Conservation (phyloP, 768 basidiomycete genomes). For the Tulasnella sp. region DNA sequence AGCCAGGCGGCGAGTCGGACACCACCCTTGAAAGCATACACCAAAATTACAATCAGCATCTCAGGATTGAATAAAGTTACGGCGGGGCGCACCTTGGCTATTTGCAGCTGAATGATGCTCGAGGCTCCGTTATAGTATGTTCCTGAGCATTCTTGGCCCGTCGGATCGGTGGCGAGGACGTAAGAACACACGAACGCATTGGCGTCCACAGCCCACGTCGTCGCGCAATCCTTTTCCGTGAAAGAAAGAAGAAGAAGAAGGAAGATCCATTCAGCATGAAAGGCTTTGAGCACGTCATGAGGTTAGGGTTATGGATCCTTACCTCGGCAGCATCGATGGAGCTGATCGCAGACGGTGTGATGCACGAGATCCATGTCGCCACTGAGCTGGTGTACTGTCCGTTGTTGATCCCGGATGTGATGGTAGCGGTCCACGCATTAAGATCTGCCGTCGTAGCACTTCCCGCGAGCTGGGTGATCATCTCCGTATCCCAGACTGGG, state of each 20-base stretch:
- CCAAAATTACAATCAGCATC: too few relatives aligned
- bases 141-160: neutral
- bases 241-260: too few relatives aligned
- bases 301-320: neutral
- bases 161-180: constrained; percentile 3
- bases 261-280: too few relatives aligned
- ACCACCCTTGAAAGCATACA: neutral
- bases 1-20: constrained; percentile 5
- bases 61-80: neutral
- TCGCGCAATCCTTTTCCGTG: constrained; percentile 1
- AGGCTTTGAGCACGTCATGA: too few relatives aligned
- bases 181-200: constrained; percentile 8
- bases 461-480: neutral
- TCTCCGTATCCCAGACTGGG: constrained; percentile 11
- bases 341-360: neutral
- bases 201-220: neutral
- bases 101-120: constrained; percentile 5
- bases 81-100: neutral
- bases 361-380: constrained; percentile 2
- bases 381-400: neutral
- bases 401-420: neutral
- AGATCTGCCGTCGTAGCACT: neutral
- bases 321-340: neutral
- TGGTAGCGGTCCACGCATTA: constrained; percentile 3
- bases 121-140: constrained; percentile 5